Conservation (phyloP, 495 filamentous ascomycete species). For the Penicillium canescens region DNA sequence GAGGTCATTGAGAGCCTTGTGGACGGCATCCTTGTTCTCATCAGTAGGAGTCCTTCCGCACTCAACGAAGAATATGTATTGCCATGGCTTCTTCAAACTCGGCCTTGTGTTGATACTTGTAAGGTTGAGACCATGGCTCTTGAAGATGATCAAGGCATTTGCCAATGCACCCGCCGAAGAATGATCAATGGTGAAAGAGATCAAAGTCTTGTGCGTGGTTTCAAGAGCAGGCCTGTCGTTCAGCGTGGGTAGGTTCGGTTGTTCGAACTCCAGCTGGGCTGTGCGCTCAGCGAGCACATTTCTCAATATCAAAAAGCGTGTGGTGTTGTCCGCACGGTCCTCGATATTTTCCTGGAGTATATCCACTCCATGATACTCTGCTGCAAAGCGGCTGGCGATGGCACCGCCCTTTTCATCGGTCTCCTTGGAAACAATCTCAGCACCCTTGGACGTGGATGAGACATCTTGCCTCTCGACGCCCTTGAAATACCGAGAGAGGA, state of each 20-base stretch:
- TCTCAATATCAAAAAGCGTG: conserved; percentile 79
- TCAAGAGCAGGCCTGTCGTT: conserved; percentile 13
- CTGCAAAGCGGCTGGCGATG: conserved; percentile 73
- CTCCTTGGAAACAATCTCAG: conserved; percentile 69
- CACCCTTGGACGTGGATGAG: conserved; percentile 80
- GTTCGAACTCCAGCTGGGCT: conserved; percentile 19
- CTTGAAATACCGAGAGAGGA: conserved; percentile 64
- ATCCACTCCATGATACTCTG: conserved; percentile 62
- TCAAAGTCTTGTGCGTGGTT: conserved; percentile 63
- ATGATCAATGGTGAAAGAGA: conserved; percentile 82
- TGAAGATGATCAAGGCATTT: conserved; percentile 77
- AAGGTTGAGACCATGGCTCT: conserved; percentile 69
- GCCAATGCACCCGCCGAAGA: conserved; percentile 77
- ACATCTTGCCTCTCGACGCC: conserved; percentile 78
- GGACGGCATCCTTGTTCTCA: conserved; percentile 29
- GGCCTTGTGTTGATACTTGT: conserved; percentile 90
- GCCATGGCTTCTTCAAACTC: conserved; percentile 72
- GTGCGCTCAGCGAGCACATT: conserved; percentile 38
- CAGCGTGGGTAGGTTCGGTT: conserved; percentile 7
- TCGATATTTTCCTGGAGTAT: conserved; percentile 76
- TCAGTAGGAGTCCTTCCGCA: conserved; percentile 57
- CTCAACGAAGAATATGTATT: conserved; percentile 95
- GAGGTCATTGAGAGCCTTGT: conserved; percentile 27
- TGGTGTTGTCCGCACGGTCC: conserved; percentile 81
- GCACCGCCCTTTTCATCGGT: conserved; percentile 63